Conservation (phyloP, 768 basidiomycete genomes). For the Leccinellum luteum region DNA sequence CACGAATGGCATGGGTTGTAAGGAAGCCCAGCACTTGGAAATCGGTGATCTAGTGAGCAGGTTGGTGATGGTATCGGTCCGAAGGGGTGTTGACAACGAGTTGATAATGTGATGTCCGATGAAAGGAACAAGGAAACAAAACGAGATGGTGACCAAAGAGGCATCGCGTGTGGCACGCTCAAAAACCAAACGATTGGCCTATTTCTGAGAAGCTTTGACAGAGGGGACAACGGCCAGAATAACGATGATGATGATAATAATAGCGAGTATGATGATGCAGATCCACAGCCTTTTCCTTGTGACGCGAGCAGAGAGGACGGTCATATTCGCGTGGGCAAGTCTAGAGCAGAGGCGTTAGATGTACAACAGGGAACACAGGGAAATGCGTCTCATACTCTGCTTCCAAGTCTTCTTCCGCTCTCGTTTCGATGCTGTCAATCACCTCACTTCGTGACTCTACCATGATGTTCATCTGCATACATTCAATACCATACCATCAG, state of each 20-base stretch:
- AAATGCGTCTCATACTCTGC: slow-evolving; percentile 56
- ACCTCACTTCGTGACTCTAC: slow-evolving; percentile 94
- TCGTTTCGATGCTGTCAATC: slow-evolving; percentile 77
- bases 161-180: background rate
- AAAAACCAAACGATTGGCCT: background rate
- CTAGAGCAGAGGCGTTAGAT: slow-evolving; percentile 37
- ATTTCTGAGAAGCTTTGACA: slow-evolving; percentile 41
- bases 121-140: background rate
- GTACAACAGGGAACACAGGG: background rate
- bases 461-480: slow-evolving; percentile 80
- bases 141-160: no score
- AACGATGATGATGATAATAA: slow-evolving; percentile 65
- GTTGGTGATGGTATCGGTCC: slow-evolving; percentile 7
- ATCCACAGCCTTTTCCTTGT: slow-evolving; percentile 98
- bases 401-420: slow-evolving; percentile 83
- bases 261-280: slow-evolving; percentile 71
- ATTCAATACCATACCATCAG: background rate
- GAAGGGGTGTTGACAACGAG: slow-evolving; percentile 18
- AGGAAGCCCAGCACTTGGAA: background rate
- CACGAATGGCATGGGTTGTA: background rate
- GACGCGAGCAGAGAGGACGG: slow-evolving; percentile 75
- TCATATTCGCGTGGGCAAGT: slow-evolving; percentile 78
- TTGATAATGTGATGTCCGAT: slow-evolving; percentile 10
- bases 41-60: slow-evolving; percentile 14
- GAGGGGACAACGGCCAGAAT: slow-evolving; percentile 56